These are phyloP conservation scores for Penicillium tannophilum DNA, from an alignment of 495 filamentous ascomycete genomes.

Conservation along the genomic window DNA sequence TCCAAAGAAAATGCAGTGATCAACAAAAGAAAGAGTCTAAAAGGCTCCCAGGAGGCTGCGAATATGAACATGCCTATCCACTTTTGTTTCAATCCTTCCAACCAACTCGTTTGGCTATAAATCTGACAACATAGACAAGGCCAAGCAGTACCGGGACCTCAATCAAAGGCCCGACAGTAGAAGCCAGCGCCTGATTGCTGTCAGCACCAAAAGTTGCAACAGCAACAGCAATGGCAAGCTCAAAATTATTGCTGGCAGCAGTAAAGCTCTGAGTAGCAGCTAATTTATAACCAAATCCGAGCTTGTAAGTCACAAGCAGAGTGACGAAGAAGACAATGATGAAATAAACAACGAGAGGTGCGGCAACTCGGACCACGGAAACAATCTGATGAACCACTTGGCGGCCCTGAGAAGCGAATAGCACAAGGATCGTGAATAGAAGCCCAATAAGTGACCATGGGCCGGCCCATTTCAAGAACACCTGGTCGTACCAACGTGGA, in stretches of 20 bases:
- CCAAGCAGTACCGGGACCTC: conserved; percentile 85
- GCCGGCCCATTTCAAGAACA: conserved; percentile 67
- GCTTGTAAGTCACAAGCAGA: conserved; percentile 53
- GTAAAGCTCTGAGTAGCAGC: conserved; percentile 87
- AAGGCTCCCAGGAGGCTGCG: neutral
- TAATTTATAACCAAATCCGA: conserved; percentile 75
- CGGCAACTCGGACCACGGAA: conserved; percentile 75
- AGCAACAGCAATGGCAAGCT: conserved; percentile 90
- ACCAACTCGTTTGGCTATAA: conserved; percentile 20
- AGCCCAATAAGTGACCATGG: conserved; percentile 84
- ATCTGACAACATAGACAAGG: conserved; percentile 75
- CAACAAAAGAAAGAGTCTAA: neutral
- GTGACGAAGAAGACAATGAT: conserved; percentile 70
- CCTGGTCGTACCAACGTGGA: conserved; percentile 62
- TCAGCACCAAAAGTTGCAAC: conserved; percentile 79
- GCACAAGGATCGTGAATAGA: conserved; percentile 81
- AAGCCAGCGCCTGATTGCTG: conserved; percentile 84
- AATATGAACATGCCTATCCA: neutral
- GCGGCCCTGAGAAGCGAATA: conserved; percentile 80
- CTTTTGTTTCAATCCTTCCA: conserved; percentile 21
- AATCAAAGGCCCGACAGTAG: conserved; percentile 87
- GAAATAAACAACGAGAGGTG: conserved; percentile 83
- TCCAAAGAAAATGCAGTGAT: neutral
- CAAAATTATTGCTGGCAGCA: conserved; percentile 94
- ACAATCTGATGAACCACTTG: conserved; percentile 85